A percentile compares a stretch with the other conserved stretches of the same genome.
Evolutionary conservation across 1,284 basidiomycete genomes (phyloP).

Genomic region (Sparassis latifolia): DNA sequence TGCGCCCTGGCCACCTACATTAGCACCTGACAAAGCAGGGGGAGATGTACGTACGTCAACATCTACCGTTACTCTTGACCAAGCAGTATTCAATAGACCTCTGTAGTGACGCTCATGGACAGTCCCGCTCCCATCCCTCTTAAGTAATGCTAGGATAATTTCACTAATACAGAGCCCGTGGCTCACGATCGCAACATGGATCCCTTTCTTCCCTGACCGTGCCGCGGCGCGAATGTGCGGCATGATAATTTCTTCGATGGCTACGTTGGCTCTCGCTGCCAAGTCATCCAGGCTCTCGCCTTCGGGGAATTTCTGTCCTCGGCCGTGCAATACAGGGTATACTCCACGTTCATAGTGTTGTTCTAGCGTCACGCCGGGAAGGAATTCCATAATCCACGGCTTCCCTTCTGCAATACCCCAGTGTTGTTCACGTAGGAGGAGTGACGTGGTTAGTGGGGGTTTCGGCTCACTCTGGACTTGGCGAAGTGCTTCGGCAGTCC

Average conservation of each 20-base stretch:
- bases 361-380: constrained; percentile 31
- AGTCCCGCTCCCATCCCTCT: constrained; percentile 30
- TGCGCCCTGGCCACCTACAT: constrained; percentile 21
- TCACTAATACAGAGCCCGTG: constrained; percentile 78
- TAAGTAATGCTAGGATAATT: constrained; percentile 45
- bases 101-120: constrained; percentile 32
- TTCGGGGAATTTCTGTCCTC: constrained; percentile 56
- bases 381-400: constrained; percentile 33
- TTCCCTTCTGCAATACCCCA: constrained; percentile 75
- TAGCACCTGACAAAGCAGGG: neutral
- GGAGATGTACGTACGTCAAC: constrained; percentile 33
- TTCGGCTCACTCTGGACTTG: constrained; percentile 45
- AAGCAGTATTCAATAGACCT: constrained; percentile 66
- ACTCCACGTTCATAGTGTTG: constrained; percentile 46
- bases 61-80: constrained; percentile 52
- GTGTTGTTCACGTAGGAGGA: constrained; percentile 56
- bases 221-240: constrained; percentile 46
- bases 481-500: constrained; percentile 62
- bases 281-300: constrained; percentile 75
- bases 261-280: constrained; percentile 48
- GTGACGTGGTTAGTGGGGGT: constrained; percentile 46
- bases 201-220: constrained; percentile 29
- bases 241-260: constrained; percentile 55
- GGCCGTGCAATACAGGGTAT: constrained; percentile 42
- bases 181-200: constrained; percentile 70